Base-by-base conservation (phyloP, 2,329 filamentous ascomycete genomes). In the Colletotrichum tropicale region DNA sequence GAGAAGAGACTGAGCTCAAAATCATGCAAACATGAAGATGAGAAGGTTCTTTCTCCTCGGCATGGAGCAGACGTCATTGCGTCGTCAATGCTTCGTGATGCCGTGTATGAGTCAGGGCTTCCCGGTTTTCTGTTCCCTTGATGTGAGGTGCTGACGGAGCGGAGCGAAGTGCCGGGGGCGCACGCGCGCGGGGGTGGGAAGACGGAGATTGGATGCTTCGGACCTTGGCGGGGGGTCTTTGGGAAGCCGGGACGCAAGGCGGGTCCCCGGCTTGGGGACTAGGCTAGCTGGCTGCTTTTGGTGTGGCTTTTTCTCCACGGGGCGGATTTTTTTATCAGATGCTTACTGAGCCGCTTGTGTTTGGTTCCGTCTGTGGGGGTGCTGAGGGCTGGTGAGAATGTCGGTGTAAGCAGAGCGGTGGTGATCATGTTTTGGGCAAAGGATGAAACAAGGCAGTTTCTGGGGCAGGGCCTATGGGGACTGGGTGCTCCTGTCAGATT, bases 401-500 rank as follows among this genome's bases (percentile, higher is more conserved):
- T 52, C n/a, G 43, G 43, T 52, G 43, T 52, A 52, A 52, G 43
- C 43, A 21, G n/a, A 52, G 6, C 43, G n/a, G 6, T 4, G 1
- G 43, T 52, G 43, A 52, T 52, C n/a, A 21, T 52, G 10, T 21
- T 52, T 52, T 52, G 13, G 43, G 43, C 43, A 24, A 52, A 52
- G 43, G 43, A 52, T 52, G n/a, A 52, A 52, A 52, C 43, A 52
- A 52, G 43, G 43, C 43, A 4, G 4, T 21, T 21, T 21, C 13
- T n/a, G 43, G n/a, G 43, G 5, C 9, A 21, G 9, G 5, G n/a
- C n/a, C n/a, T 8, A 52, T 13, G 10, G 43, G n/a, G 12, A 13
- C 0, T 52, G 12, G 43, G n/a, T 0, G 0, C 1, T 21, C 5
- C 10, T 52, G n/a, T 21, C 43, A 52, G 43, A 52, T 52, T 52